Conservation (phyloP, 768 basidiomycete genomes). For the Naganishia vishniacii region DNA sequence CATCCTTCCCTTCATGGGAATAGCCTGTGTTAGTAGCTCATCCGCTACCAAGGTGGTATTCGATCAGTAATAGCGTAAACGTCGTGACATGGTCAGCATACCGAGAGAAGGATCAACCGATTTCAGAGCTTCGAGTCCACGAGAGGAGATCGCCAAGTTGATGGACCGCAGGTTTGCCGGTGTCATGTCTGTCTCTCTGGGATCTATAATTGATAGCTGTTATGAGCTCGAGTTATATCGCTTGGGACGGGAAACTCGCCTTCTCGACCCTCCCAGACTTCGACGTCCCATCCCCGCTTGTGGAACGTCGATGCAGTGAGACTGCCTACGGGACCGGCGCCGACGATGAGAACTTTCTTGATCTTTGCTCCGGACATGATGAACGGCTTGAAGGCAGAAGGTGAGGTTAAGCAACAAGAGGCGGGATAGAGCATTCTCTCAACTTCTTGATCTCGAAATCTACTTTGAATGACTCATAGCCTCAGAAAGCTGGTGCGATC, state of each 20-base stretch:
- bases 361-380: not conserved
- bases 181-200: conserved; percentile 34
- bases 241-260: no score
- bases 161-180: conserved; percentile 63
- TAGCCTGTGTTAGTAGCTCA: conserved; percentile 68
- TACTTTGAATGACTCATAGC: not conserved
- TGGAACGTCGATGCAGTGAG: conserved; percentile 79
- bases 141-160: conserved; percentile 89
- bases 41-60: no score
- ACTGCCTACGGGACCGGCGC: conserved; percentile 92
- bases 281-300: conserved; percentile 65
- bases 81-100: no score
- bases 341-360: conserved; percentile 51
- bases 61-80: no score
- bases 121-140: conserved; percentile 81
- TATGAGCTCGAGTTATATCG: no score
- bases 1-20: conserved; percentile 95
- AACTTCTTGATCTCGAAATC: not conserved
- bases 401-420: no score
- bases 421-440: not conserved
- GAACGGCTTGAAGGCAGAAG: not conserved
- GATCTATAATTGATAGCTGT: conserved; percentile 31
- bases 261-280: conserved; percentile 45
- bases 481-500: not conserved
- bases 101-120: conserved; percentile 59